These are phyloP conservation scores for Taphrina populina DNA, from an alignment of 1,139 yeast genomes.

Conservation along the genomic window DNA sequence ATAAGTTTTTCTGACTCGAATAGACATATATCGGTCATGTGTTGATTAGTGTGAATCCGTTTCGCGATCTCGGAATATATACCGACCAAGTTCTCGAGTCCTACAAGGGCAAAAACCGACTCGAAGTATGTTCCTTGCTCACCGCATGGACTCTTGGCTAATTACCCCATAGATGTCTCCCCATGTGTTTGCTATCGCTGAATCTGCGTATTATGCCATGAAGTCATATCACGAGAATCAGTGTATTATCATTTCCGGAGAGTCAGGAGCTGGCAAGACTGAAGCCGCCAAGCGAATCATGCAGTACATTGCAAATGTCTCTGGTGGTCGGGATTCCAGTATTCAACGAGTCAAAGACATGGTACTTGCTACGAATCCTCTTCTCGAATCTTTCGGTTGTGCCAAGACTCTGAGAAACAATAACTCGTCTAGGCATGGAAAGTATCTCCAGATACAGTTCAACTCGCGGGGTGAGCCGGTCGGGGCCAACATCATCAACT, in stretches of 20 bases:
- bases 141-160: constrained; percentile 19
- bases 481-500: constrained; percentile 94
- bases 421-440: constrained; percentile 96
- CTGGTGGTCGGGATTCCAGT: constrained; percentile 54
- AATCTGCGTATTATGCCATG: constrained; percentile 91
- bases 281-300: constrained; percentile 98
- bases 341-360: constrained; percentile 89
- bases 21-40: constrained; percentile 43
- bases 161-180: constrained; percentile 65
- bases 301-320: constrained; percentile 95
- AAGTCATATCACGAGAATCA: constrained; percentile 93
- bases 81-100: constrained; percentile 70
- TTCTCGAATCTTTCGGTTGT: constrained; percentile 95
- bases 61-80: constrained; percentile 92
- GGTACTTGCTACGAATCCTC: constrained; percentile 96
- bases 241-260: constrained; percentile 97
- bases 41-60: constrained; percentile 92
- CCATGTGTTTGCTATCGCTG: constrained; percentile 97
- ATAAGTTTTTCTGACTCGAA: constrained; percentile 2
- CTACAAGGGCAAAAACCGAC: constrained; percentile 86
- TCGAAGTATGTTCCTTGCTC: constrained; percentile 55
- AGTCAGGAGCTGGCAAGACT: constrained; percentile 98
- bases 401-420: constrained; percentile 95
- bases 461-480: constrained; percentile 80
- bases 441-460: constrained; percentile 88